A percentile compares a stretch with the other conserved stretches of the same genome.
Evolutionary conservation across 257 asterid species (phyloP).

Genomic region (Rubia yunnanensis): DNA sequence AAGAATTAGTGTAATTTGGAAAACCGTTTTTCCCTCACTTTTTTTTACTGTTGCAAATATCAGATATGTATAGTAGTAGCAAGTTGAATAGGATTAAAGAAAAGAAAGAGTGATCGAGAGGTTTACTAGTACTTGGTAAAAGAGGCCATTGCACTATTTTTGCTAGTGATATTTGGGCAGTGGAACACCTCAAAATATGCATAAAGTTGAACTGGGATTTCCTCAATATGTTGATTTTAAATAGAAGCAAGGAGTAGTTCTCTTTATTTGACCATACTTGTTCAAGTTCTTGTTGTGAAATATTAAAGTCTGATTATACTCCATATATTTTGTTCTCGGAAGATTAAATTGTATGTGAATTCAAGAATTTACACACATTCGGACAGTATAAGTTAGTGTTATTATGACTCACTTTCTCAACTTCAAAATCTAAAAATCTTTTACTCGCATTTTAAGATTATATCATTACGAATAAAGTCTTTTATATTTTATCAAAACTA

Average conservation of each 20-base stretch:
- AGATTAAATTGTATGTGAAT: neutral
- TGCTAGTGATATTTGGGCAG: neutral
- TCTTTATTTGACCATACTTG: too few relatives aligned
- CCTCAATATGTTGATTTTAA: conserved; percentile 5
- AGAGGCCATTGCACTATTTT: neutral
- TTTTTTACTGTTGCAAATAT: neutral
- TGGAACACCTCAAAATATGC: conserved; percentile 1
- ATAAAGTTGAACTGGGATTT: conserved; percentile 9
- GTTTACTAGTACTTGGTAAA: neutral
- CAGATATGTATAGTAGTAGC: neutral
- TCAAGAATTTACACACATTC: neutral
- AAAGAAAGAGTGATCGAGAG: neutral
- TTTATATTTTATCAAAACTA: too few relatives aligned
- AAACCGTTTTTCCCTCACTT: neutral
- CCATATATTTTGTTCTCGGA: too few relatives aligned
- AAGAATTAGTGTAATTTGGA: conserved; percentile 10
- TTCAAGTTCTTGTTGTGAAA: too few relatives aligned
- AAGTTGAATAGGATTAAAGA: neutral
- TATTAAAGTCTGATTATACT: too few relatives aligned
- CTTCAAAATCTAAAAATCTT: too few relatives aligned
- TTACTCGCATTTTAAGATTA: too few relatives aligned
- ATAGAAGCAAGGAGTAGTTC: neutral
- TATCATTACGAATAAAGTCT: too few relatives aligned
- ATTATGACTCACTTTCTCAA: too few relatives aligned
- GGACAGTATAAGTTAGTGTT: neutral